Conservation (phyloP, 1,284 basidiomycete species). For the Microbotryomycetes sp. region DNA sequence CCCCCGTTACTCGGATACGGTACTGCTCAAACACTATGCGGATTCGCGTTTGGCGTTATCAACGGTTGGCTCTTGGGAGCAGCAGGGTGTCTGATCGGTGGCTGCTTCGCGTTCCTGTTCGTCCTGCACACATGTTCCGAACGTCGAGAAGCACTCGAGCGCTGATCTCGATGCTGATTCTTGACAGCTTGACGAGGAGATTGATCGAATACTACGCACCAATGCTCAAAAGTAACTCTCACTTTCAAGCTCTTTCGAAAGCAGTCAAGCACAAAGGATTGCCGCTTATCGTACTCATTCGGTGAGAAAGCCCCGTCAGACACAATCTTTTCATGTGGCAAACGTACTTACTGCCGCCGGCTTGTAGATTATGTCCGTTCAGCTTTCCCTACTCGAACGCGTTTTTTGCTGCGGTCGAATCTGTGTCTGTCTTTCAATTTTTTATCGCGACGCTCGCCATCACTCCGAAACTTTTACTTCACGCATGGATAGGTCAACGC, state of each 20-base stretch:
- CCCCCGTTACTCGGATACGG: slow-evolving; percentile 73
- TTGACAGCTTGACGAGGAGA: slow-evolving; percentile 8
- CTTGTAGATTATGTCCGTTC: slow-evolving; percentile 70
- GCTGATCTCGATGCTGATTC: background rate
- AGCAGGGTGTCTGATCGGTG: slow-evolving; percentile 57
- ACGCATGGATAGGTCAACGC: slow-evolving; percentile 68
- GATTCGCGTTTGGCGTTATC: slow-evolving; percentile 71
- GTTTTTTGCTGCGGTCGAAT: slow-evolving; percentile 56
- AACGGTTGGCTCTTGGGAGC: slow-evolving; percentile 58
- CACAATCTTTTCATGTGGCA: no score
- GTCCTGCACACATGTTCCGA: slow-evolving; percentile 40
- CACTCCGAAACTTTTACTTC: slow-evolving; percentile 61
- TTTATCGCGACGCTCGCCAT: slow-evolving; percentile 53
- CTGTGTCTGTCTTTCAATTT: slow-evolving; percentile 67
- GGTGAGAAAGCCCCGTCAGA: no score
- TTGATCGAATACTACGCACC: slow-evolving; percentile 16
- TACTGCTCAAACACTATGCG: slow-evolving; percentile 55
- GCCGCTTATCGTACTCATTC: slow-evolving; percentile 66
- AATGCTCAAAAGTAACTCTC: slow-evolving; percentile 17
- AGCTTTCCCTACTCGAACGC: slow-evolving; percentile 64
- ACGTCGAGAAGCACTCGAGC: background rate
- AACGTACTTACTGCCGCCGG: no score
- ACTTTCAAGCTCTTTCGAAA: slow-evolving; percentile 36
- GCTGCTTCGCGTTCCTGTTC: slow-evolving; percentile 56
- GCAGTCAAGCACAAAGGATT: slow-evolving; percentile 60